phyloP scores from a whole-genome alignment of 495 filamentous ascomycete genomes.

The Sporormia fimetaria region DNA sequence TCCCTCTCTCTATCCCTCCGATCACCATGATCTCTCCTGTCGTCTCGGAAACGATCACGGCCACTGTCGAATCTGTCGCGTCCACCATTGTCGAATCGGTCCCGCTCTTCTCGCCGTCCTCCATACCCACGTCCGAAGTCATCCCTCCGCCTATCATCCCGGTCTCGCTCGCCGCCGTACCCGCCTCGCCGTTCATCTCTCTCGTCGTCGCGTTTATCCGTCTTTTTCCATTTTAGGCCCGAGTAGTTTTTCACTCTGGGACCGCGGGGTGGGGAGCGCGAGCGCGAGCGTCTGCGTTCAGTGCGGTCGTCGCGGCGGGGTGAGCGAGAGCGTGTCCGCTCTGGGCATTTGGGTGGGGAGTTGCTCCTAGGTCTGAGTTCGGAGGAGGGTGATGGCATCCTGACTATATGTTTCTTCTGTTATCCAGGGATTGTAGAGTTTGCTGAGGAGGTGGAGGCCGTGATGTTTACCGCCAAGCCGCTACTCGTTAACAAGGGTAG shows the following conservation, averaged over 20 bases:
- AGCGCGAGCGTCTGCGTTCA: constrained; percentile 11
- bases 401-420: too few relatives aligned
- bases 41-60: not conserved
- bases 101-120: constrained; percentile 4
- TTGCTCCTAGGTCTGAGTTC: too few relatives aligned
- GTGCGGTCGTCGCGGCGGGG: constrained; percentile 6
- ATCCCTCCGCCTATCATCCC: too few relatives aligned
- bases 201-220: constrained; percentile 2
- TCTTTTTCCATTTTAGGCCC: constrained; percentile 25
- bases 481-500: too few relatives aligned
- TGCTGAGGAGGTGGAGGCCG: too few relatives aligned
- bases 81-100: constrained; percentile 5
- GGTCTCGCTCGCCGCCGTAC: constrained; percentile 8
- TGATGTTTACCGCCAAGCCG: not conserved
- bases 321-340: constrained; percentile 6
- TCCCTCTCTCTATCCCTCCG: constrained; percentile 4
- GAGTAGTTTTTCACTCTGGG: constrained; percentile 11
- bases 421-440: too few relatives aligned
- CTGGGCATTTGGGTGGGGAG: too few relatives aligned
- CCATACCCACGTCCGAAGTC: too few relatives aligned
- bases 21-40: constrained; percentile 5
- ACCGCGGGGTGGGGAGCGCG: constrained; percentile 8
- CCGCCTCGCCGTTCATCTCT: not conserved
- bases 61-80: not conserved
- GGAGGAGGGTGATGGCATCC: too few relatives aligned